These are phyloP conservation scores for Cytospora schulzeri DNA, from an alignment of 2,329 filamentous ascomycete genomes.

Conservation along the genomic window DNA sequence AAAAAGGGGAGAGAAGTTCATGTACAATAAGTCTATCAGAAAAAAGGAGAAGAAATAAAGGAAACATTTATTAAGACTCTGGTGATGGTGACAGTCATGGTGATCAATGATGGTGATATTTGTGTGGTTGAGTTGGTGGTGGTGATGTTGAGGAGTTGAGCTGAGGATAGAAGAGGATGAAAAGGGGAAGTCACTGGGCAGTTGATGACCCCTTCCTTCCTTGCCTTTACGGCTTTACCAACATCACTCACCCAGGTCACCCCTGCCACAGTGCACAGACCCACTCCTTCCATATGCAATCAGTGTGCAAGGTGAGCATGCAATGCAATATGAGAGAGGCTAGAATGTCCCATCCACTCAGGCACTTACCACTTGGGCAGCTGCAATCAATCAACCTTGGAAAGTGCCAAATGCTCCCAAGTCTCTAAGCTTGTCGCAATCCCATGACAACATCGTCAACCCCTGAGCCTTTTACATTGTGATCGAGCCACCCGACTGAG, in stretches of 20 bases:
- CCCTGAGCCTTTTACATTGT: not conserved
- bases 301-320: no score
- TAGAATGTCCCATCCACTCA: not conserved
- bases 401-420: constrained; percentile 1
- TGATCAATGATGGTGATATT: no score
- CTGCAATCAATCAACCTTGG: not conserved
- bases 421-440: not conserved
- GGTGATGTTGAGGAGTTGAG: not conserved
- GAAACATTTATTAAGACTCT: not conserved
- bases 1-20: not conserved
- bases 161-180: not conserved
- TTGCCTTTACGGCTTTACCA: not conserved
- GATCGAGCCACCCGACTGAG: no score
- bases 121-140: not conserved
- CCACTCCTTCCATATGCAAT: not conserved
- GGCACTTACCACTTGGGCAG: not conserved
- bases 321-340: no score
- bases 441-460: not conserved
- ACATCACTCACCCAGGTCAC: no score
- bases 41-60: not conserved
- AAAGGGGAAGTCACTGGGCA: not conserved
- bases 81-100: not conserved
- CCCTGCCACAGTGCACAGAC: not conserved
- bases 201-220: not conserved
- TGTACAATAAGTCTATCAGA: not conserved